Evolutionary conservation across 2,329 filamentous ascomycete genomes (phyloP), one percentile per base, ranked within the genome.

Genomic region (Pseudopyrenochaeta lycopersici): DNA sequence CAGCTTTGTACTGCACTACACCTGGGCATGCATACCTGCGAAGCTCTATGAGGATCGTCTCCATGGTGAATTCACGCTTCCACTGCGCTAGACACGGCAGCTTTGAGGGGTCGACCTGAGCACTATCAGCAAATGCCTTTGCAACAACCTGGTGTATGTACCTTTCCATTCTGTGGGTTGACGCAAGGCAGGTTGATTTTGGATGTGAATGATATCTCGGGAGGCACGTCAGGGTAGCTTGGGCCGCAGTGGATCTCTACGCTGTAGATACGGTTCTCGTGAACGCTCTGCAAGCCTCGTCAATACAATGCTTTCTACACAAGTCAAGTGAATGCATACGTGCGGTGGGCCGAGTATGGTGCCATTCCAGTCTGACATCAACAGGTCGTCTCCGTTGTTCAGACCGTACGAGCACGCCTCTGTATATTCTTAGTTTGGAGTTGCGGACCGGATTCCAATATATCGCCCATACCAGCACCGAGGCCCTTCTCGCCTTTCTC

Each of bases 191-290:
- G 85, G 80, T 98, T 97, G 80, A 99, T 89, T 78, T 92, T 90
- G 70, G 90, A 97, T 68, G 95, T 88, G 78, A 99, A 99, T 71
- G 94, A 88, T 70, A 99, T 91, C 46, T 89, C 88, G 0, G 95
- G 95, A 40, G 95, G 95, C 58, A 86, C 82, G 75, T 97, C 92
- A 46, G 95, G 95, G 77, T 99, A 99, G 52, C 90, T 82, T 43
- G 88, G 84, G 58, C 92, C 93, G 81, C 95, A 99, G 81, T 96
- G 90, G 81, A 99, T 97, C 79, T 94, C 96, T 70, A 99, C 85
- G 66, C 92, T 96, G 84, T 99, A 99, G 81, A 99, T 99, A 71
- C 95, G 90, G 80, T 99, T 99, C 83, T 99, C 95, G 76, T 98
- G 94, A 58, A 89, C 92, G 78, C 92, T 96, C 91, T 95, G 71